Conservation (phyloP, 208 protist genomes). For the Wallacemonas sp. region DNA sequence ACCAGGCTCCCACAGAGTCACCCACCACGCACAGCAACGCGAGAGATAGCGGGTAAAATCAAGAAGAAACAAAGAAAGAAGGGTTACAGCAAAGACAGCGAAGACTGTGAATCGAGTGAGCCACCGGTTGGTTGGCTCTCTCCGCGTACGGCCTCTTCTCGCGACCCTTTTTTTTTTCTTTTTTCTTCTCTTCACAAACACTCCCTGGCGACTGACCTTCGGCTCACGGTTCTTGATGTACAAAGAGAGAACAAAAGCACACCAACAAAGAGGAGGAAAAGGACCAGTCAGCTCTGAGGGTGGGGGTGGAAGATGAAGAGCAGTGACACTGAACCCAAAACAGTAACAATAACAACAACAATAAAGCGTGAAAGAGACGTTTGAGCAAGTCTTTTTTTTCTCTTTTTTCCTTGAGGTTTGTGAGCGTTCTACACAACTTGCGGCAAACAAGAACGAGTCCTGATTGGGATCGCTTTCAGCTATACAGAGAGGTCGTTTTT, state of each 20-base stretch:
- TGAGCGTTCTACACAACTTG: too few relatives aligned
- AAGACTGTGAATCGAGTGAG: background rate
- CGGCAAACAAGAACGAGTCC: too few relatives aligned
- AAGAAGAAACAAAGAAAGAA: background rate
- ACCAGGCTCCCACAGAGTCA: background rate
- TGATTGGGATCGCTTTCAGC: too few relatives aligned
- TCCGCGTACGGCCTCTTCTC: too few relatives aligned
- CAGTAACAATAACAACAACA: constrained; percentile 13
- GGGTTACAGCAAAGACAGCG: constrained; percentile 1
- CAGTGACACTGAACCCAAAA: background rate
- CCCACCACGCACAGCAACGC: background rate
- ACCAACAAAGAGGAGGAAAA: background rate
- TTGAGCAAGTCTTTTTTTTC: background rate
- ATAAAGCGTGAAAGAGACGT: constrained; percentile 5
- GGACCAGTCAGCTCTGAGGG: background rate
- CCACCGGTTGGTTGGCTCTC: too few relatives aligned
- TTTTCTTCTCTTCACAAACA: constrained; percentile 1
- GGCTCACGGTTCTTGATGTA: too few relatives aligned
- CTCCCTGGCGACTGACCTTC: too few relatives aligned
- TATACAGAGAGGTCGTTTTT: background rate
- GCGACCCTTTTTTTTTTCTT: background rate
- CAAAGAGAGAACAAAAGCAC: constrained; percentile 2
- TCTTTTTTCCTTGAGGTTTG: constrained; percentile 2
- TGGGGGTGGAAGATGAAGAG: background rate
- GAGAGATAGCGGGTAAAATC: background rate